A percentile compares a stretch with the other conserved stretches of the same genome.
phyloP scores from a whole-genome alignment of 2,329 filamentous ascomycete genomes.

The Colletotrichum falcatum region DNA sequence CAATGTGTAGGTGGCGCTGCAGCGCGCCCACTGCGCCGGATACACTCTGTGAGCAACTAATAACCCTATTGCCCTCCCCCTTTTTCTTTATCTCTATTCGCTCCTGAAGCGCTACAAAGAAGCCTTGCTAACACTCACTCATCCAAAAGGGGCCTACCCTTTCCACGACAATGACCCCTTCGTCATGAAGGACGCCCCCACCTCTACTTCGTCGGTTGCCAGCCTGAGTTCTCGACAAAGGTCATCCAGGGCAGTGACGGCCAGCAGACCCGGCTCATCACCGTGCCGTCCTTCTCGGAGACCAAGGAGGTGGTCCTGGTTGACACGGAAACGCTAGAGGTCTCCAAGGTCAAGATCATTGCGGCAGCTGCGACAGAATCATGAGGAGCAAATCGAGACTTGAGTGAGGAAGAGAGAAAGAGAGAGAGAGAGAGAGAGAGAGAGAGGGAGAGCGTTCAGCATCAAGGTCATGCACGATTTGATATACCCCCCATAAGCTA shows the following conservation, averaged over 20 bases:
- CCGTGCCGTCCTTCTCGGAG: slow-evolving; percentile 83
- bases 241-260: slow-evolving; percentile 75
- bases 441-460: neutral
- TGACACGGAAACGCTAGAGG: slow-evolving; percentile 86
- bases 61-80: too few relatives aligned
- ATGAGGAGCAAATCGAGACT: neutral
- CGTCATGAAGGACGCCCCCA: slow-evolving; percentile 86
- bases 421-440: neutral
- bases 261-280: slow-evolving; percentile 81
- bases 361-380: slow-evolving; percentile 30
- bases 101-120: neutral
- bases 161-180: slow-evolving; percentile 96
- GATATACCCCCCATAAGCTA: slow-evolving; percentile 38
- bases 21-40: slow-evolving; percentile 95
- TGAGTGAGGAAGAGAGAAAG: neutral
- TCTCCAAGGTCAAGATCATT: slow-evolving; percentile 75
- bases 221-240: slow-evolving; percentile 80
- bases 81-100: neutral
- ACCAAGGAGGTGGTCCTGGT: slow-evolving; percentile 85
- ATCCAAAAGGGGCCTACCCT: slow-evolving; percentile 83
- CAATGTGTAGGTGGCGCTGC: slow-evolving; percentile 91
- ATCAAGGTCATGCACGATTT: slow-evolving; percentile 28
- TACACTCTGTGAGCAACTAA: slow-evolving; percentile 80
- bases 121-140: slow-evolving; percentile 32
- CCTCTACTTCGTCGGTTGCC: slow-evolving; percentile 89